Base-by-base conservation (phyloP, 179 eudicot species). In the Heliamphora pulchella region DNA sequence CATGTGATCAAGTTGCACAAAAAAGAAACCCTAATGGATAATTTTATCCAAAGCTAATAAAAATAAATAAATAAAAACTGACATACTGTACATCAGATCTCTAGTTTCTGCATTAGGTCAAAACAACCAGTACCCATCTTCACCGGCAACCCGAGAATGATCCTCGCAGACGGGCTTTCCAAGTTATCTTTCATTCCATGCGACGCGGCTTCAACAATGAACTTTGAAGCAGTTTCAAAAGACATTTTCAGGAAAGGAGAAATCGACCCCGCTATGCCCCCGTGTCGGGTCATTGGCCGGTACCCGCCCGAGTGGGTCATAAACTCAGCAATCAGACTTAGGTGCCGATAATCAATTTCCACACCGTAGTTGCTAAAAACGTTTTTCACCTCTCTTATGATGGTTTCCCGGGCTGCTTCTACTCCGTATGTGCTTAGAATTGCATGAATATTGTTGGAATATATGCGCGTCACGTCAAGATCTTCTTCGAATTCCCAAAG, bases 51-150 rank as follows among this genome's bases (percentile, higher is more conserved):
- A 67, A 69, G 11, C 15, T 8, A 8, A 54, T 10, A 4, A 7
- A 5, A 14, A 13, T 0, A 41, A 11, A 67, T 2, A 67, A 11
- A 67, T 7, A 65, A 6, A 65, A 14, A 1, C 39, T 65, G 47
- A 5, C 10, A 18, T 4, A 10, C 10, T 64, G 2, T 59, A 17
- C 62, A 62, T 76, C 41, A 75, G n/a, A 77, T 50, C 41, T 87
- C 93, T 72, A 95, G 41, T 50, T 87, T 81, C 55, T 94, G 96
- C 93, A 96, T 85, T 88, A 96, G 71, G 76, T 94, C 99, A 75
- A 96, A 94, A 83, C 90, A 87, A 8, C 98, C 99, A 39, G 99
- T 96, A 66, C 99, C 99, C 80, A 94, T 88, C 83, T 96, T 94
- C 18, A 89, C 95, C 31, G 97, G 98, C 89, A 96, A 82, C 18